Conservation (phyloP, 305 asterid genomes). For the Solanum hybrid region DNA sequence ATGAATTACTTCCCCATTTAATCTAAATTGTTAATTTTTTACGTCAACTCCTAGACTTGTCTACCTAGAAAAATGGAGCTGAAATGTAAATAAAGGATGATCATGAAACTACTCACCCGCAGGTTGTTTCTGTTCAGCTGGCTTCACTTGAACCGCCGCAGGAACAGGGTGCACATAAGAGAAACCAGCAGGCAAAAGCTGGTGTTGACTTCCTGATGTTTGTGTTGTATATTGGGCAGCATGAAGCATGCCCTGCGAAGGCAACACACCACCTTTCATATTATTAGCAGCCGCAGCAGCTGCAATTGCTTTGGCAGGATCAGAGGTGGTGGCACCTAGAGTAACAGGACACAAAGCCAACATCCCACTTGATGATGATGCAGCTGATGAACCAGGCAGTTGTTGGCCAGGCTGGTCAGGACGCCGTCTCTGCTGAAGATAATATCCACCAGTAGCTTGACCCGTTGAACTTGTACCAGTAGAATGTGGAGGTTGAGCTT, state of each 20-base stretch:
- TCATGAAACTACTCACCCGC: slow-evolving; percentile 45
- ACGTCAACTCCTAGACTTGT: neutral
- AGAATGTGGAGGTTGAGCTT: slow-evolving; percentile 44
- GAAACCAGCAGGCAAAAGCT: slow-evolving; percentile 54
- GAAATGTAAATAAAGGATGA: neutral
- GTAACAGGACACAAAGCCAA: slow-evolving; percentile 42
- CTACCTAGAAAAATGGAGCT: slow-evolving; percentile 11
- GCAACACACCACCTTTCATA: slow-evolving; percentile 44
- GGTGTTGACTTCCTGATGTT: slow-evolving; percentile 40
- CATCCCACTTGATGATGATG: slow-evolving; percentile 49
- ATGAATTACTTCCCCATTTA: slow-evolving; percentile 20
- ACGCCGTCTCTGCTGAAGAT: slow-evolving; percentile 47
- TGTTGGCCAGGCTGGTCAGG: slow-evolving; percentile 36
- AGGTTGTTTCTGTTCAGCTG: slow-evolving; percentile 81
- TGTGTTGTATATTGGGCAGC: slow-evolving; percentile 52
- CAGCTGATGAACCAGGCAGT: slow-evolving; percentile 22
- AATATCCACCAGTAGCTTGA: slow-evolving; percentile 44
- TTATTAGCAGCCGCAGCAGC: slow-evolving; percentile 51
- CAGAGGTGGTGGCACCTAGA: slow-evolving; percentile 40
- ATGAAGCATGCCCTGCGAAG: slow-evolving; percentile 45
- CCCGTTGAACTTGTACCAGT: slow-evolving; percentile 25
- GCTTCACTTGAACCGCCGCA: slow-evolving; percentile 62
- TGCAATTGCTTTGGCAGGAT: slow-evolving; percentile 89
- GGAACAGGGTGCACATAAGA: slow-evolving; percentile 58
- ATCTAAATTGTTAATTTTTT: neutral